These are phyloP conservation scores for Yarrowia phangngaensis DNA, from an alignment of 805 yeast species.

Conservation along the genomic window DNA sequence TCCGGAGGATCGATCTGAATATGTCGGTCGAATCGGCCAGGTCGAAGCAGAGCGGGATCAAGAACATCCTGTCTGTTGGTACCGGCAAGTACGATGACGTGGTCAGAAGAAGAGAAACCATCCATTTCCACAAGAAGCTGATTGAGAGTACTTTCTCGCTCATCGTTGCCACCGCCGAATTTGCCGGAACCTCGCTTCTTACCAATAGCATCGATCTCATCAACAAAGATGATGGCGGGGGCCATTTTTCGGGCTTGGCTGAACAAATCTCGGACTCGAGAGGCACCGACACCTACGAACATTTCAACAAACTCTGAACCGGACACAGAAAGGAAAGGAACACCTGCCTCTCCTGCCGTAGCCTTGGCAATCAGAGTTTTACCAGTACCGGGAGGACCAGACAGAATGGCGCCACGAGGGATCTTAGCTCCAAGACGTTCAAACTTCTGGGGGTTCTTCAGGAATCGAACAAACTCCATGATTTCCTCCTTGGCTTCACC, in stretches of 20 bases:
- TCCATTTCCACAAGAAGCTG: conserved; percentile 94
- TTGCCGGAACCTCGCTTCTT: conserved; percentile 89
- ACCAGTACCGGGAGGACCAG: conserved; percentile 98
- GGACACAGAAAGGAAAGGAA: conserved; percentile 84
- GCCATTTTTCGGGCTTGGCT: conserved; percentile 86
- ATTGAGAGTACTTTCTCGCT: conserved; percentile 87
- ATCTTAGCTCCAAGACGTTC: conserved; percentile 89
- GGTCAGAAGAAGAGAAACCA: conserved; percentile 83
- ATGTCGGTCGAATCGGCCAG: conserved; percentile 92
- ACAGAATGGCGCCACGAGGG: conserved; percentile 89
- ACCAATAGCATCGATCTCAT: conserved; percentile 96
- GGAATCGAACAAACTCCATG: conserved; percentile 88
- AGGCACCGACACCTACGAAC: conserved; percentile 96
- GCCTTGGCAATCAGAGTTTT: conserved; percentile 89
- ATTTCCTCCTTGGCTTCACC: conserved; percentile 93
- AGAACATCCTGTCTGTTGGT: conserved; percentile 89
- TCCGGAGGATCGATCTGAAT: conserved; percentile 83
- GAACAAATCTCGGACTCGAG: conserved; percentile 88
- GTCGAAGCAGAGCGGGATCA: conserved; percentile 86
- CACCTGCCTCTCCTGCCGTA: conserved; percentile 95
- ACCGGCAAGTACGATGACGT: conserved; percentile 91
- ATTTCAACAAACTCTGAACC: conserved; percentile 96
- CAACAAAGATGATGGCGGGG: conserved; percentile 86
- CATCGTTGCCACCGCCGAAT: conserved; percentile 66
- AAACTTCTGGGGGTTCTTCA: conserved; percentile 79